Percentiles rank a stretch among this genome's conserved stretches.
Evolutionary conservation across 2,329 filamentous ascomycete genomes (phyloP).

Genomic region (Penicillium sp.): DNA sequence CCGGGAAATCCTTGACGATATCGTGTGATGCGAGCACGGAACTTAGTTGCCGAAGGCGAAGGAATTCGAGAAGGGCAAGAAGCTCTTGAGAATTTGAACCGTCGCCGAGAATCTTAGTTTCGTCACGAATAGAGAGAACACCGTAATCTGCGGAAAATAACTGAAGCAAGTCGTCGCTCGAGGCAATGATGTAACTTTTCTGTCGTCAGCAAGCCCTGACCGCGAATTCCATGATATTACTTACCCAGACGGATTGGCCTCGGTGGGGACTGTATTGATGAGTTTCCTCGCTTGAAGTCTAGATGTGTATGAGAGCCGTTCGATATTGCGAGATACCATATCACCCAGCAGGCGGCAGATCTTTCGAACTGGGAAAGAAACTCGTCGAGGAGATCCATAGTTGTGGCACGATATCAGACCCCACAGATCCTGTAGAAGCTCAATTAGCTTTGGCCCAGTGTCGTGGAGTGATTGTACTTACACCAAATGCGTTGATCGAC

Average conservation of each 20-base stretch:
- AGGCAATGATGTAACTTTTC: slow-evolving; percentile 82
- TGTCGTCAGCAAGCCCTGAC: neutral
- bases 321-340: slow-evolving; percentile 82
- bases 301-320: slow-evolving; percentile 82
- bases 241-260: slow-evolving; percentile 69
- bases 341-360: slow-evolving; percentile 89
- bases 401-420: slow-evolving; percentile 84
- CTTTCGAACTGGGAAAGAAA: slow-evolving; percentile 87
- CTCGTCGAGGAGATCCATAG: slow-evolving; percentile 80
- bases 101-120: slow-evolving; percentile 81
- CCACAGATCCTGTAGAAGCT: slow-evolving; percentile 83
- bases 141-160: slow-evolving; percentile 88
- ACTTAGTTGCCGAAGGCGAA: slow-evolving; percentile 72
- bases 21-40: slow-evolving; percentile 79
- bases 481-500: slow-evolving; percentile 71
- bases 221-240: neutral
- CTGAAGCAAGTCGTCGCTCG: slow-evolving; percentile 79
- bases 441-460: slow-evolving; percentile 48
- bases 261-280: slow-evolving; percentile 82
- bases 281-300: slow-evolving; percentile 82
- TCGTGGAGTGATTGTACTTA: neutral
- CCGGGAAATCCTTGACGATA: slow-evolving; percentile 74
- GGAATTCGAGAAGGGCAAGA: slow-evolving; percentile 79
- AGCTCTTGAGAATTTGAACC: slow-evolving; percentile 79
- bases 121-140: slow-evolving; percentile 79